Base-by-base conservation (phyloP, 345 rosid genomes). In the Hypericum perforatum region DNA sequence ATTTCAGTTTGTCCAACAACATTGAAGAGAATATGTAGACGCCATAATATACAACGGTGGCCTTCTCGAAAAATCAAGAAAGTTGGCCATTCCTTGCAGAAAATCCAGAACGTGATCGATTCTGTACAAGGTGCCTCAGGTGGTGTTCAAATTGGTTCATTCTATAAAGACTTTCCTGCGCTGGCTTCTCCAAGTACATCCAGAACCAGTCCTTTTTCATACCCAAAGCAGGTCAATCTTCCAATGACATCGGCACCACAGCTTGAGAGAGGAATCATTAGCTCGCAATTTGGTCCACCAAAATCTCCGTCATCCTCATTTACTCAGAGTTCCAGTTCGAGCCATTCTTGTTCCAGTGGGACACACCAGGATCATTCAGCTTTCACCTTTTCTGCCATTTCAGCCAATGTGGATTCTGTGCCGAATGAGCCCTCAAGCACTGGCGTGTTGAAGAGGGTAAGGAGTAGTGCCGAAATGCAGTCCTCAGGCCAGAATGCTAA, bases 1-100 rank as follows among this genome's bases (percentile, higher is more conserved):
- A 49, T 80, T 69, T 70, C 88, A 92, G 98, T 88, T 70, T 92
- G 98, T 69, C 96, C 98, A 16, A 92, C 98, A 11, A 92, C 95
- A 16, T 78, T 92, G 84, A 92, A 92, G 73, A 78, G 96, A 58
- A 88, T 92, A 63, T 92, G 98, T 66, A 73, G 98, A 68, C 96
- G 81, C 49, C 83, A 87, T 32, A 95, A 96, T 42, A 87, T 92
- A 72, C 70, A 68, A 11, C 74, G 94, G 46, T 92, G 98, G 98
- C 98, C 98, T 38, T 91, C 98, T 59, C 84, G 98, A 54, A 82
- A 87, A 70, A 81, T 91, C 74, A 87, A 79, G 83, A 91, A 87
- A 75, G 98, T 87, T 8, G 96, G 84, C 44, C 89, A 82, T 62
- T 87, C 98, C 32, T 75, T 91, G 9, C 80, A 79, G 74, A 87